Conservation (phyloP, 495 filamentous ascomycete species). For the Staphylotrichum longicolle region DNA sequence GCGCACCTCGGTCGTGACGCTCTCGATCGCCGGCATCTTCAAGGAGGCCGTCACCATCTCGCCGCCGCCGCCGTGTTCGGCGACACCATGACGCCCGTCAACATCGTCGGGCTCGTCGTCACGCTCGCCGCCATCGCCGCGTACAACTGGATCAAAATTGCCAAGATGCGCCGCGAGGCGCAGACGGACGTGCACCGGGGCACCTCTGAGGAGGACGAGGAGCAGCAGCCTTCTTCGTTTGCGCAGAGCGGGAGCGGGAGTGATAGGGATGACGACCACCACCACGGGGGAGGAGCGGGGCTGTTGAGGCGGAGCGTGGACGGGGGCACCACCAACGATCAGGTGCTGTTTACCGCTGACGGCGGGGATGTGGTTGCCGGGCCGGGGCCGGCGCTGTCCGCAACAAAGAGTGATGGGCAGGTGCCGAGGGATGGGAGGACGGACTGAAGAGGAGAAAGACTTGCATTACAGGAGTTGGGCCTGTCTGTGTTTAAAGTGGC, state of each 20-base stretch:
- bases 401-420: neutral
- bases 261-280: constrained; percentile 18
- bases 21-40: constrained; percentile 97
- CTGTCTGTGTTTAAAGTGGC: constrained; percentile 8
- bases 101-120: constrained; percentile 80
- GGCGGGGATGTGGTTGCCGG: constrained; percentile 25
- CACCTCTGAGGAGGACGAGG: constrained; percentile 17
- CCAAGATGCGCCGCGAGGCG: constrained; percentile 78
- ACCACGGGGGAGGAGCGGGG: constrained; percentile 26
- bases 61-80: constrained; percentile 86
- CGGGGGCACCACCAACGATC: constrained; percentile 3
- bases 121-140: constrained; percentile 81
- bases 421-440: constrained; percentile 9
- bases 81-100: constrained; percentile 85
- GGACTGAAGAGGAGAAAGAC: neutral
- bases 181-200: constrained; percentile 42
- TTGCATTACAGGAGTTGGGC: neutral
- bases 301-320: constrained; percentile 28
- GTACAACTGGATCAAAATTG: constrained; percentile 95
- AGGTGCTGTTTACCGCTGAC: constrained; percentile 27
- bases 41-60: constrained; percentile 97
- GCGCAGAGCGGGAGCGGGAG: constrained; percentile 25
- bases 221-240: neutral
- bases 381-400: constrained; percentile 7
- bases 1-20: constrained; percentile 91